Evolutionary conservation across 495 filamentous ascomycete genomes (phyloP), one percentile per base, ranked within the genome.

Genomic region (Neurospora sp.): DNA sequence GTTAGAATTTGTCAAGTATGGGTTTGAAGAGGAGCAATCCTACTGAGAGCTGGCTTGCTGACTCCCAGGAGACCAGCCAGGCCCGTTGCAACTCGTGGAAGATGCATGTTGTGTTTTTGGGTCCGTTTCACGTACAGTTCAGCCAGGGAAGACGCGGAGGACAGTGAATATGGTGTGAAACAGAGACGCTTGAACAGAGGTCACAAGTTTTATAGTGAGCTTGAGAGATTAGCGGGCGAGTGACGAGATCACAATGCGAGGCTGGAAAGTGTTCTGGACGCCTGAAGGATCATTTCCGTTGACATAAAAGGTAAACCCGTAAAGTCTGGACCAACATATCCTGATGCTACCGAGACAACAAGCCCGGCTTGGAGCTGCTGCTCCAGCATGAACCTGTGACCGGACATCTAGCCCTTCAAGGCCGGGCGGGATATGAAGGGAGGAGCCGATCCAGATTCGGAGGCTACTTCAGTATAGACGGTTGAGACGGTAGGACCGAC

Each of bases 1-100:
- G 53, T 75, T 39, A 75, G 69, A 5, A 3, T 22, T 22, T 8
- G 3, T 9, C 31, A 1, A 1, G 14, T 9, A 14, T 1, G 22
- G 4, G 2, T 14, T 61, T 31, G 22, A 31, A 16, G 14, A 39
- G 1, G n/a, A 16, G 7, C 12, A 27, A 6, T 16, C 14, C 1
- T 68, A 70, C 40, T 18, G 16, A 35, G 53, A 35, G 39, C 22
- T 16, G n/a, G 47, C 75, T 65, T 72, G 80, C 80, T 71, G 12
- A 78, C 61, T 69, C 78, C 76, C 40, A 78, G n/a, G 27, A 79
- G 71, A 72, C 71, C 75, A 41, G 75, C 76, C 14, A 74, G 61
- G 20, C 76, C 73, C 6, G 74, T 70, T 27, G 72, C 38, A 22
- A 37, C 71, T 16, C 73, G 71, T 41, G 69, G 69, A 10, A 79